These are phyloP conservation scores for Trichoderma atrobrunneum DNA, from an alignment of 2,329 filamentous ascomycete genomes.

Conservation along the genomic window DNA sequence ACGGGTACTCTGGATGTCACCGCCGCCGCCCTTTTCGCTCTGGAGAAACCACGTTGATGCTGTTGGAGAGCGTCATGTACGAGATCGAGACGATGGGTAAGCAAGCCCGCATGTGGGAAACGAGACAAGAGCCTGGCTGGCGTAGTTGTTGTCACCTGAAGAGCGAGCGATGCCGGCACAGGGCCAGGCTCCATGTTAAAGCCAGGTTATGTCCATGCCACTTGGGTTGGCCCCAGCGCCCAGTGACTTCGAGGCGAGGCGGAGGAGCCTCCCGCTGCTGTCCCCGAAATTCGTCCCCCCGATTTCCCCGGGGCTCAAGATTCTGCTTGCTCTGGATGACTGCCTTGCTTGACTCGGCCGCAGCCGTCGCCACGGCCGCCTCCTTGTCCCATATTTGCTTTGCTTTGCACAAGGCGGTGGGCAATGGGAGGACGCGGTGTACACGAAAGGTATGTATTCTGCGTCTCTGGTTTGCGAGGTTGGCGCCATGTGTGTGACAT, in stretches of 20 bases:
- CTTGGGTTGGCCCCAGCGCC: not conserved
- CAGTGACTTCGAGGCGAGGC: not conserved
- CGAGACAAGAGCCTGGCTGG: not conserved
- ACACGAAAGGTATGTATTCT: not conserved
- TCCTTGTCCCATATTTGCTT: not conserved
- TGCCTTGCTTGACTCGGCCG: not conserved
- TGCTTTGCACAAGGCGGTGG: constrained; percentile 5
- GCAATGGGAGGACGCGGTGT: not conserved
- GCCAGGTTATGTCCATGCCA: not conserved
- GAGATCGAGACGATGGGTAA: not conserved
- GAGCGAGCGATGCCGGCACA: constrained; percentile 11
- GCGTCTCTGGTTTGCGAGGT: not conserved
- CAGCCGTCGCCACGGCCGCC: not conserved
- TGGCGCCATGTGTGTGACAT: constrained; percentile 1
- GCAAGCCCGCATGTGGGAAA: not conserved
- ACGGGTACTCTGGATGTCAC: not conserved
- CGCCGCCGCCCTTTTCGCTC: not conserved
- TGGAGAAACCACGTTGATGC: not conserved
- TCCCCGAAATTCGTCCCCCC: constrained; percentile 4
- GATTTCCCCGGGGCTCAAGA: constrained; percentile 13
- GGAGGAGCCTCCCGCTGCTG: not conserved
- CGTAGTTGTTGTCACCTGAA: constrained; percentile 6
- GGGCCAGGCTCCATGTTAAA: not conserved
- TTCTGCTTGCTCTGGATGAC: constrained; percentile 15
- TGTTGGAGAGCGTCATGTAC: not conserved